These are phyloP conservation scores for Lasiosphaeria hispida DNA, from an alignment of 495 filamentous ascomycete genomes.

Conservation along the genomic window DNA sequence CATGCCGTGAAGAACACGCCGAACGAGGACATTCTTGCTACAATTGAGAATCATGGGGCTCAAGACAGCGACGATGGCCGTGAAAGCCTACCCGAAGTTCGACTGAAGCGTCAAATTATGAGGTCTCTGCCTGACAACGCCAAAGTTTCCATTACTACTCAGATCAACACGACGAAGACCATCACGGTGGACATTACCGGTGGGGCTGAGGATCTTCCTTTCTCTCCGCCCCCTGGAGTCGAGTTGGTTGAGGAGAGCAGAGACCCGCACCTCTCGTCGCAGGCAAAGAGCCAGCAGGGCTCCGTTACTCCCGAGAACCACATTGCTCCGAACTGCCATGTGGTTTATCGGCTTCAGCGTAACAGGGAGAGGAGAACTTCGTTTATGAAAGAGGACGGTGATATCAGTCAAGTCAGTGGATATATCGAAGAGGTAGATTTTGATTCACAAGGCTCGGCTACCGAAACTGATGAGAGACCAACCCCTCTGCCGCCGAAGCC, in stretches of 20 bases:
- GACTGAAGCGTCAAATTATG: slow-evolving; percentile 47
- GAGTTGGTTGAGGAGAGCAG: slow-evolving; percentile 59
- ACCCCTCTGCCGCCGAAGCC: slow-evolving; percentile 28
- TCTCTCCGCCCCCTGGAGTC: slow-evolving; percentile 63
- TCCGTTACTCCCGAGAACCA: background rate
- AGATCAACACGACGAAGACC: slow-evolving; percentile 62
- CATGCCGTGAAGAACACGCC: slow-evolving; percentile 13
- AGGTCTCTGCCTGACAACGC: slow-evolving; percentile 45
- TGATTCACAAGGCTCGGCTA: slow-evolving; percentile 14
- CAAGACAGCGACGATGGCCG: slow-evolving; percentile 38
- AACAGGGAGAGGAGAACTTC: slow-evolving; percentile 38
- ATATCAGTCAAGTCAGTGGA: slow-evolving; percentile 29
- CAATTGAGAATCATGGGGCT: slow-evolving; percentile 44
- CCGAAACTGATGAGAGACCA: slow-evolving; percentile 14
- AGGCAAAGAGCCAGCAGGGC: background rate
- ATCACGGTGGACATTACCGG: slow-evolving; percentile 73
- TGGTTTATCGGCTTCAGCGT: slow-evolving; percentile 32
- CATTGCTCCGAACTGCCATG: slow-evolving; percentile 15
- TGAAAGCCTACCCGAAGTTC: slow-evolving; percentile 38
- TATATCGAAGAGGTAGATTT: slow-evolving; percentile 28
- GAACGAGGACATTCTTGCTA: slow-evolving; percentile 43
- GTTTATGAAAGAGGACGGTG: slow-evolving; percentile 34
- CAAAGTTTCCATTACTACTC: slow-evolving; percentile 63
- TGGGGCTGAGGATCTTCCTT: slow-evolving; percentile 55
- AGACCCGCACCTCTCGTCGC: slow-evolving; percentile 1